phyloP scores from a whole-genome alignment of 371 early-diverging fungal species.

The Circinella umbellata region DNA sequence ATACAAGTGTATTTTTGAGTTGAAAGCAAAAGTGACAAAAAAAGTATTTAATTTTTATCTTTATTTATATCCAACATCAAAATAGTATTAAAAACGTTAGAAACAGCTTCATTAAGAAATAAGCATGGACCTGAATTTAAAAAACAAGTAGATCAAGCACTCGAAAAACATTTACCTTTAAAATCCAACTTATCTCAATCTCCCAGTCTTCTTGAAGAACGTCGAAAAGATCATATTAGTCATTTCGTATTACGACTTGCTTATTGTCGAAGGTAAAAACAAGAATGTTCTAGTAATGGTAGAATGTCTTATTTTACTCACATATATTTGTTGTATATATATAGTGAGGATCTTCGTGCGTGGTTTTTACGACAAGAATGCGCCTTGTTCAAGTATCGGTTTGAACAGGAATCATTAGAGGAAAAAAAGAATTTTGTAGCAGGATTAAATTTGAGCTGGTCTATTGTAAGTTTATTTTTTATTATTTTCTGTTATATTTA shows the following conservation, averaged over 20 bases:
- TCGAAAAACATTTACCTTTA: conserved; percentile 74
- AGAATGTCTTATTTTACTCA: neutral
- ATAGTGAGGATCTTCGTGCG: conserved; percentile 78
- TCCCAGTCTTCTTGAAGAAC: conserved; percentile 62
- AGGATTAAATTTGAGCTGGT: conserved; percentile 59
- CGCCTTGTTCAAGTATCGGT: conserved; percentile 77
- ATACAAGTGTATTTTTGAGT: neutral
- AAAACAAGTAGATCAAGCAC: conserved; percentile 57
- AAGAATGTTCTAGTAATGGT: too few species aligned
- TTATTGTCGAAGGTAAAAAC: conserved; percentile 79
- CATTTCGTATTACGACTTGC: conserved; percentile 95
- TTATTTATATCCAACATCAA: neutral
- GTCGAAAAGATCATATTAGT: conserved; percentile 90
- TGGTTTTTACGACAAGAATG: conserved; percentile 94
- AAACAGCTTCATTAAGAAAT: conserved; percentile 78
- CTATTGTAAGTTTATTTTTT: conserved; percentile 40
- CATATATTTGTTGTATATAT: neutral
- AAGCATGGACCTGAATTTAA: conserved; percentile 67
- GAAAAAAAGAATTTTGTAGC: conserved; percentile 66
- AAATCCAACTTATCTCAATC: conserved; percentile 51
- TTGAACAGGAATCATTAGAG: conserved; percentile 56
- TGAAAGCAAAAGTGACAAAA: neutral
- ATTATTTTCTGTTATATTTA: too few species aligned
- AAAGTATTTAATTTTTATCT: conserved; percentile 4
- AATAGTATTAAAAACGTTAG: conserved; percentile 82